phyloP scores from a whole-genome alignment of 768 basidiomycete species.

The Rhodosporidiobolus sp. region DNA sequence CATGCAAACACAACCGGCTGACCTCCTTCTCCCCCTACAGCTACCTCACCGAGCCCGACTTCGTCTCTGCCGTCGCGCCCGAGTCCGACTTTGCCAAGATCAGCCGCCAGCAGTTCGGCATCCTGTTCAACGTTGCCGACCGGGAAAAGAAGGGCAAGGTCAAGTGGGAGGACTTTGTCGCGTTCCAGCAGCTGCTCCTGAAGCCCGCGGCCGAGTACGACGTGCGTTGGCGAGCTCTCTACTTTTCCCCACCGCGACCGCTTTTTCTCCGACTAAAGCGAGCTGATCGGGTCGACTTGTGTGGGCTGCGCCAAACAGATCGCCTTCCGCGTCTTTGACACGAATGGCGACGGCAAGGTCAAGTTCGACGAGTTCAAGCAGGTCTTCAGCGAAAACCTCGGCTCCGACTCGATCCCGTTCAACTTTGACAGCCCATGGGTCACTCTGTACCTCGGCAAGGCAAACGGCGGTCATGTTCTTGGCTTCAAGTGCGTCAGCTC shows the following conservation, averaged over 20 bases:
- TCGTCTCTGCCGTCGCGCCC: constrained; percentile 93
- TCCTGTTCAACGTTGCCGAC: constrained; percentile 87
- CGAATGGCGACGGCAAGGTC: constrained; percentile 87
- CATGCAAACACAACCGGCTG: too few relatives aligned
- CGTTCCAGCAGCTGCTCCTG: constrained; percentile 90
- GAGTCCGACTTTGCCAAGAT: constrained; percentile 79
- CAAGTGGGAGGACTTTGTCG: constrained; percentile 92
- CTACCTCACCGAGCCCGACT: constrained; percentile 79
- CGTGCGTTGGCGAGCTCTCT: neutral
- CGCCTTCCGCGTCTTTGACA: constrained; percentile 49
- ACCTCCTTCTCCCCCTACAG: constrained; percentile 51
- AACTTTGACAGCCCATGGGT: constrained; percentile 82
- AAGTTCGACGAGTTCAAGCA: constrained; percentile 92
- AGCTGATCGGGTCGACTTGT: neutral
- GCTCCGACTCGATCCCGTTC: constrained; percentile 80
- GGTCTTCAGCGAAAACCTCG: constrained; percentile 77
- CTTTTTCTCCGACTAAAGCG: neutral
- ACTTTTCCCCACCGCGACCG: neutral
- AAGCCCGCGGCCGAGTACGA: constrained; percentile 87
- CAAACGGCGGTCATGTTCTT: constrained; percentile 59
- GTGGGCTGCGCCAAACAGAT: constrained; percentile 22
- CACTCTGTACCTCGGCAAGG: constrained; percentile 89
- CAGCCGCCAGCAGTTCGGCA: constrained; percentile 78
- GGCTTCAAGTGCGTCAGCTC: constrained; percentile 40
- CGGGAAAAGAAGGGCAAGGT: constrained; percentile 68